A percentile compares a stretch with the other conserved stretches of the same genome.
These are phyloP conservation scores for Rhodotorula sp. DNA, from an alignment of 1,284 basidiomycete species.

Conservation along the genomic window DNA sequence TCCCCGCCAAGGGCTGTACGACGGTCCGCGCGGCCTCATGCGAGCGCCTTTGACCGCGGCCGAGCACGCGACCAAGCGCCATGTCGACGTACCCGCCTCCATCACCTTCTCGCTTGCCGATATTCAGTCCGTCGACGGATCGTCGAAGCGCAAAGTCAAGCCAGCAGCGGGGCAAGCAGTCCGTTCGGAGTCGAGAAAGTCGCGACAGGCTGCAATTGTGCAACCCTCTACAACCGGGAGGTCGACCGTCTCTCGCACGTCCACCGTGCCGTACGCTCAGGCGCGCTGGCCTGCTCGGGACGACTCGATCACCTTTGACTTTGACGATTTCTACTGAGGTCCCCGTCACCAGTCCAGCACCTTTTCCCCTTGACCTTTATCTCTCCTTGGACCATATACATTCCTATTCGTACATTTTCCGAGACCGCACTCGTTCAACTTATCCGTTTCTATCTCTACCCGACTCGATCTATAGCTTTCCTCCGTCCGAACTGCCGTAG, in stretches of 20 bases:
- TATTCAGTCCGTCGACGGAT: not conserved
- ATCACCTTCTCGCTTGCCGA: not conserved
- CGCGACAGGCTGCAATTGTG: too few species aligned
- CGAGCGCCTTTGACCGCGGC: too few species aligned
- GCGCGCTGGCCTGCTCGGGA: not conserved
- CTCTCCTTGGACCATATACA: too few species aligned
- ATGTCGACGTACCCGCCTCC: too few species aligned
- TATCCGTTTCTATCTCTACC: not conserved
- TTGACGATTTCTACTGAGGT: constrained; percentile 11
- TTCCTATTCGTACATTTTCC: not conserved
- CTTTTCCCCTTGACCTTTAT: not conserved
- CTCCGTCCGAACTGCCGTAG: constrained; percentile 10
- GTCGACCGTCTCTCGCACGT: not conserved
- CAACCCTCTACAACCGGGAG: too few species aligned
- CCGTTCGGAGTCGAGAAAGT: not conserved
- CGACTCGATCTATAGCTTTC: constrained; percentile 15
- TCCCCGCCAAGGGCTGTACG: not conserved
- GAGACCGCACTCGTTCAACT: too few species aligned
- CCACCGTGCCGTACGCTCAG: not conserved
- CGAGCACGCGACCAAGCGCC: too few species aligned
- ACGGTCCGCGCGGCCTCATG: not conserved
- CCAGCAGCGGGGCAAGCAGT: not conserved
- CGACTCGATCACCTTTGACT: constrained; percentile 4
- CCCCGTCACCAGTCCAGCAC: not conserved
- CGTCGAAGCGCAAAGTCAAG: not conserved